phyloP scores from a whole-genome alignment of 306 rosid genomes.

The Prunus mira region DNA sequence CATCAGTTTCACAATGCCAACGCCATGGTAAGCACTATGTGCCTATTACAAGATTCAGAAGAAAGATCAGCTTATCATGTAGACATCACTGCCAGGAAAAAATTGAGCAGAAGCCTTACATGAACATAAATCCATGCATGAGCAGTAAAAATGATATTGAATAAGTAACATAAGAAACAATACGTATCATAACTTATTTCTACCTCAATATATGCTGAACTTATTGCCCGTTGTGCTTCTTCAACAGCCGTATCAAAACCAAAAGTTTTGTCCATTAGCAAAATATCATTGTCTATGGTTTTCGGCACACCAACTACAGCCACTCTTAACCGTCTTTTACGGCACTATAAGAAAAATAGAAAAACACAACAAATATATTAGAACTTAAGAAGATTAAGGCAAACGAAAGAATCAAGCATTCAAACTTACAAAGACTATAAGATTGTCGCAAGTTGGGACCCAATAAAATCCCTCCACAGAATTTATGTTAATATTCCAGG shows the following conservation, averaged over 20 bases:
- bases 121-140: neutral
- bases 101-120: neutral
- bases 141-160: neutral
- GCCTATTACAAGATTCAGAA: constrained; percentile 54
- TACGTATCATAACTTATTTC: neutral
- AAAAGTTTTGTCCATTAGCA: constrained; percentile 96
- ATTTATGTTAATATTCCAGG: neutral
- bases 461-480: constrained; percentile 1
- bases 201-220: constrained; percentile 98
- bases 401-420: constrained; percentile 6
- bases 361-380: neutral
- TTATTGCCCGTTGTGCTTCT: constrained; percentile 97
- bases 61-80: constrained; percentile 23
- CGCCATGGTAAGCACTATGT: constrained; percentile 96
- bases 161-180: neutral
- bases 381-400: neutral
- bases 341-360: constrained; percentile 50
- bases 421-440: neutral
- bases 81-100: constrained; percentile 2
- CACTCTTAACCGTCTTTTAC: constrained; percentile 63
- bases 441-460: neutral
- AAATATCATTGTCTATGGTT: constrained; percentile 95
- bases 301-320: constrained; percentile 95
- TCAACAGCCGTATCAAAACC: constrained; percentile 99
- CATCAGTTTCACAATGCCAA: constrained; percentile 95